Percentiles rank a stretch among this genome's conserved stretches.
Evolutionary conservation across 2,329 filamentous ascomycete genomes (phyloP).

Genomic region (Dendryphion nanum): DNA sequence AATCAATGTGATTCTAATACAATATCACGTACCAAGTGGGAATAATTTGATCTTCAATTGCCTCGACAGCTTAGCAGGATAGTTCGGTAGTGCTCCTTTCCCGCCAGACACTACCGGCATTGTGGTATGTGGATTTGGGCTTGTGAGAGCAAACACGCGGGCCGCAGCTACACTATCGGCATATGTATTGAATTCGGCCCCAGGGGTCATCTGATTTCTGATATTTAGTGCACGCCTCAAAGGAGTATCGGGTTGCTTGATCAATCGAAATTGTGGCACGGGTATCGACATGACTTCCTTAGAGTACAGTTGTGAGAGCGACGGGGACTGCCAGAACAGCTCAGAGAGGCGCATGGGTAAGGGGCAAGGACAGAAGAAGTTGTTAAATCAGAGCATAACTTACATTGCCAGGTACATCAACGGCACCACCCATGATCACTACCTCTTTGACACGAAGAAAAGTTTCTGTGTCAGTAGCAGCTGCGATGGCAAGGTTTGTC

Average conservation of each 20-base stretch:
- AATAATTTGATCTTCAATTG: slow-evolving; percentile 48
- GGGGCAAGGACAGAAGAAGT: neutral
- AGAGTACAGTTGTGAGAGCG: slow-evolving; percentile 21
- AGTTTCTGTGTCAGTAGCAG: slow-evolving; percentile 81
- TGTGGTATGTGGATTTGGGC: slow-evolving; percentile 66
- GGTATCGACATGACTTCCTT: slow-evolving; percentile 13
- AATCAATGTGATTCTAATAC: neutral
- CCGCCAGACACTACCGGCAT: slow-evolving; percentile 62
- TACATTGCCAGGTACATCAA: slow-evolving; percentile 75
- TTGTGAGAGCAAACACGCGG: slow-evolving; percentile 50
- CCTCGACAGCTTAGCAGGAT: slow-evolving; percentile 42
- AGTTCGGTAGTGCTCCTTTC: slow-evolving; percentile 31
- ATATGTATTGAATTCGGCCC: slow-evolving; percentile 93
- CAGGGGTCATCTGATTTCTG: slow-evolving; percentile 61
- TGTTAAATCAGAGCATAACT: slow-evolving; percentile 8
- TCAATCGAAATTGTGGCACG: slow-evolving; percentile 37
- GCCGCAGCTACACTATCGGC: slow-evolving; percentile 64
- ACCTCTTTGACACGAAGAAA: slow-evolving; percentile 89
- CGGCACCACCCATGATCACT: slow-evolving; percentile 90
- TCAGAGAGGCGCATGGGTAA: too few relatives aligned
- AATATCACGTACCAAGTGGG: slow-evolving; percentile 38
- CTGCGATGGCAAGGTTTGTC: slow-evolving; percentile 90
- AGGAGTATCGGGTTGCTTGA: slow-evolving; percentile 38
- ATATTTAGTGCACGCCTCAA: slow-evolving; percentile 28
- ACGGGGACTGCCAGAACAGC: slow-evolving; percentile 15